phyloP scores from a whole-genome alignment of 1,284 basidiomycete species.

The Ustilago cynodontis region DNA sequence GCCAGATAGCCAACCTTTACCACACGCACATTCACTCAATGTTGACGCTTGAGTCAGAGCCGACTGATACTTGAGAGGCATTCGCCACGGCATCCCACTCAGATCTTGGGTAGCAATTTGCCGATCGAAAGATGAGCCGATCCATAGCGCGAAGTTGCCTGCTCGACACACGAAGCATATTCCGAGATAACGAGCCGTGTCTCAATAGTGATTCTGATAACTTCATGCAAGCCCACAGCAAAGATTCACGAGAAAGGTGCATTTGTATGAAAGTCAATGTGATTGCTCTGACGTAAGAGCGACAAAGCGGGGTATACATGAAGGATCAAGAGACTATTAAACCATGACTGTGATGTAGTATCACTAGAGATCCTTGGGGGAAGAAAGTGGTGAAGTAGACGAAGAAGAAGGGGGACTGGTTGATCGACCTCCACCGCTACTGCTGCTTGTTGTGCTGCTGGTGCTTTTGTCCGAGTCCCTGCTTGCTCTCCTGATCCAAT shows the following conservation, averaged over 20 bases:
- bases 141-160: no score
- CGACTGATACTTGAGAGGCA: background rate
- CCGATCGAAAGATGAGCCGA: no score
- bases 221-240: no score
- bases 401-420: conserved; percentile 7
- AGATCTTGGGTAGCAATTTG: no score
- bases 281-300: background rate
- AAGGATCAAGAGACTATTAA: background rate
- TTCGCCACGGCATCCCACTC: no score
- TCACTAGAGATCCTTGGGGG: conserved; percentile 28
- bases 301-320: conserved; percentile 3
- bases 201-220: no score
- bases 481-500: conserved; percentile 32
- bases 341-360: background rate
- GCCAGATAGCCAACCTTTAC: conserved; percentile 22
- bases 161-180: no score
- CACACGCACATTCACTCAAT: background rate
- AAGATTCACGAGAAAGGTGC: background rate
- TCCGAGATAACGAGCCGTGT: no score
- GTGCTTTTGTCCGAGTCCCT: conserved; percentile 35
- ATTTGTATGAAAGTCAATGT: background rate
- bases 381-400: conserved; percentile 8
- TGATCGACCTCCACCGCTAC: background rate
- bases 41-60: background rate
- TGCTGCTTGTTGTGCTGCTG: background rate